phyloP scores from a whole-genome alignment of 371 early-diverging fungal species.

The Phascolomyces articulosus region DNA sequence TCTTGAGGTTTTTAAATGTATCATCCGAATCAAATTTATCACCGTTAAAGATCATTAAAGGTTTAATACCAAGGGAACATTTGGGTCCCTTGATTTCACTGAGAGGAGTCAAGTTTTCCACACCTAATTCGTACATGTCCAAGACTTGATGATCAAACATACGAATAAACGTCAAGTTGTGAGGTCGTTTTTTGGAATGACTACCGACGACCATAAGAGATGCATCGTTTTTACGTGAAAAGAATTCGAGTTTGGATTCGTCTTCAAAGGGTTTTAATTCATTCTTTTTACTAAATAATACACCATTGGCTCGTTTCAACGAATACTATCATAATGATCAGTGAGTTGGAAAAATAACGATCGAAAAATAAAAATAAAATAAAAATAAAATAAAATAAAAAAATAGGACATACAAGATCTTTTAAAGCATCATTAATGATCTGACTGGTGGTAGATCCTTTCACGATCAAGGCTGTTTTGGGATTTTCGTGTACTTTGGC shows the following conservation, averaged over 20 bases:
- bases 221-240: slow-evolving; percentile 93
- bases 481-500: slow-evolving; percentile 90
- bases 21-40: slow-evolving; percentile 80
- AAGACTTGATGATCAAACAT: slow-evolving; percentile 91
- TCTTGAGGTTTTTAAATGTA: slow-evolving; percentile 75
- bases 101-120: slow-evolving; percentile 69
- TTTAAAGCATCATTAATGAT: slow-evolving; percentile 82
- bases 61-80: slow-evolving; percentile 88
- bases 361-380: neutral
- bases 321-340: slow-evolving; percentile 62
- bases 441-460: slow-evolving; percentile 88
- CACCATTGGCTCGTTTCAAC: slow-evolving; percentile 89
- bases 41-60: slow-evolving; percentile 89
- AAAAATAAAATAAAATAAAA: neutral
- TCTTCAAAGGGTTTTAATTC: slow-evolving; percentile 97
- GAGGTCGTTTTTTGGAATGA: slow-evolving; percentile 96
- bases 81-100: slow-evolving; percentile 77
- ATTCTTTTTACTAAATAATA: slow-evolving; percentile 92
- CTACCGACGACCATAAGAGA: slow-evolving; percentile 87
- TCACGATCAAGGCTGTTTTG: slow-evolving; percentile 88
- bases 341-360: neutral
- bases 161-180: slow-evolving; percentile 89
- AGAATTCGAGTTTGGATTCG: slow-evolving; percentile 88
- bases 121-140: slow-evolving; percentile 95
- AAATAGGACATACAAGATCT: slow-evolving; percentile 74